Percentiles rank a stretch among this genome's conserved stretches.
Evolutionary conservation across 805 yeast genomes (phyloP).

Genomic region (Starmerella scarabaei): DNA sequence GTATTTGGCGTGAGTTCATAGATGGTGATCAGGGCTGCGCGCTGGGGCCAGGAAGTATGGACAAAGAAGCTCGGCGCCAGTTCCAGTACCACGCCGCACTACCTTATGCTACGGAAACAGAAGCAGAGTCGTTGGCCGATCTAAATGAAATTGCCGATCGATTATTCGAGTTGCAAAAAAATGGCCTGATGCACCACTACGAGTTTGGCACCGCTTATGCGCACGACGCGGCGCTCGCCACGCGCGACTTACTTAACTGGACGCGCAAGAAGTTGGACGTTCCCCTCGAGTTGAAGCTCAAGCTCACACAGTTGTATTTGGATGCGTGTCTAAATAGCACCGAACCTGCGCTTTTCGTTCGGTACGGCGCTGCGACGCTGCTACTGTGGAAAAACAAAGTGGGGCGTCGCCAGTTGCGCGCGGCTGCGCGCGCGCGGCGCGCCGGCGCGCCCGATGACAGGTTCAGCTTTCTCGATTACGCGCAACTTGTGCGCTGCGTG

Average conservation of each 20-base stretch:
- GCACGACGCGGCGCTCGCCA: conserved; percentile 69
- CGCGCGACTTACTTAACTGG: conserved; percentile 71
- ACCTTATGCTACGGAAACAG: conserved; percentile 65
- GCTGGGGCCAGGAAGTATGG: conserved; percentile 1
- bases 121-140: conserved; percentile 56
- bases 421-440: too few relatives aligned
- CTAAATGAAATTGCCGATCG: conserved; percentile 69
- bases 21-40: too few relatives aligned
- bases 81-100: conserved; percentile 34
- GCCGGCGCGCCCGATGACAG: neutral
- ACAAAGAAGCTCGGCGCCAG: conserved; percentile 28
- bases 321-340: conserved; percentile 61
- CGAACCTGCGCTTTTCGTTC: conserved; percentile 46
- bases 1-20: too few relatives aligned
- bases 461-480: conserved; percentile 5
- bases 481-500: conserved; percentile 1
- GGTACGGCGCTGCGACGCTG: conserved; percentile 48
- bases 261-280: conserved; percentile 64
- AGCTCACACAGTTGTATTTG: conserved; percentile 56
- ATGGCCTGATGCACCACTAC: conserved; percentile 59
- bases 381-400: conserved; percentile 36
- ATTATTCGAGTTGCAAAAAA: conserved; percentile 60
- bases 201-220: conserved; percentile 45
- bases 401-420: neutral
- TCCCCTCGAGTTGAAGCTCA: conserved; percentile 51